Conservation (phyloP, 495 filamentous ascomycete genomes). For the Aspergillus sclerotiicarbonarius region DNA sequence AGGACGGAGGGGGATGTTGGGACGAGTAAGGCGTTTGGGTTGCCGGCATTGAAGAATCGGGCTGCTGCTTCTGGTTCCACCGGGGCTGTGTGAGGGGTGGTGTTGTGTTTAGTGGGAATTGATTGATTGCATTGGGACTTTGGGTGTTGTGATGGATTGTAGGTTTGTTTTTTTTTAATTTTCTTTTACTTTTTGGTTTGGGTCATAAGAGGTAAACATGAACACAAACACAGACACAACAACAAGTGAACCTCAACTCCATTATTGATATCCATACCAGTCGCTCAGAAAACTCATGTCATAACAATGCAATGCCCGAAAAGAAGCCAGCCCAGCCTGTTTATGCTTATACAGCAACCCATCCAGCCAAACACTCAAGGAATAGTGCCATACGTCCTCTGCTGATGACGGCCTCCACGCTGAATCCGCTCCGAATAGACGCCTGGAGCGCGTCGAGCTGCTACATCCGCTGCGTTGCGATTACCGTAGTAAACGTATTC, state of each 20-base stretch:
- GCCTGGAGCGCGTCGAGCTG: slow-evolving; percentile 57
- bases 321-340: neutral
- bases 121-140: neutral
- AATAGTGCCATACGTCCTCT: slow-evolving; percentile 52
- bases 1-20: slow-evolving; percentile 64
- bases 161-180: too few relatives aligned
- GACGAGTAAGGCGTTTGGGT: slow-evolving; percentile 63
- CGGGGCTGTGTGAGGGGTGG: neutral
- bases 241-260: too few relatives aligned
- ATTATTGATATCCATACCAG: too few relatives aligned
- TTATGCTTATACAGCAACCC: too few relatives aligned
- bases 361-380: neutral
- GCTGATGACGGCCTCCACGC: slow-evolving; percentile 52
- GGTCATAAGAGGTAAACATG: too few relatives aligned
- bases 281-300: too few relatives aligned
- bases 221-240: too few relatives aligned
- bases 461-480: slow-evolving; percentile 46
- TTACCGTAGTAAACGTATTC: slow-evolving; percentile 84
- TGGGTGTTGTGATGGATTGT: neutral
- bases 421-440: slow-evolving; percentile 83
- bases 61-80: slow-evolving; percentile 12
- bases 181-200: too few relatives aligned
- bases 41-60: slow-evolving; percentile 66
- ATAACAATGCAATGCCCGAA: too few relatives aligned
- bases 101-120: neutral